These are phyloP conservation scores for Metarhizium album DNA, from an alignment of 2,329 filamentous ascomycete genomes.

Conservation along the genomic window DNA sequence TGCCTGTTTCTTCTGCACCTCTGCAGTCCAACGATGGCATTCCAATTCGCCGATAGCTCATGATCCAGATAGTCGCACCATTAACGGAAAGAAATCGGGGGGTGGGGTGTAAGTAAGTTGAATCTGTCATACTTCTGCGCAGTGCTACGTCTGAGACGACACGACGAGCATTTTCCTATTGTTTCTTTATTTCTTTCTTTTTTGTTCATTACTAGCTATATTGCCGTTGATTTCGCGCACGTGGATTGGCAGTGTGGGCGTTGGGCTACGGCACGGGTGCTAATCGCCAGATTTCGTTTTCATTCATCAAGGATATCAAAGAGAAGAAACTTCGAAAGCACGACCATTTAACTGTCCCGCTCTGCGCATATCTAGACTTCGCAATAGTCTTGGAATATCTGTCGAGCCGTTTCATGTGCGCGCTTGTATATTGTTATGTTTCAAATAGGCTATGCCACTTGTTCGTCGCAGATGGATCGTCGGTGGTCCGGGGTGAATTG, in stretches of 20 bases:
- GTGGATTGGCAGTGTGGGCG: slow-evolving; percentile 7
- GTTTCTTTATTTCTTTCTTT: background rate
- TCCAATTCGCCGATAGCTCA: slow-evolving; percentile 49
- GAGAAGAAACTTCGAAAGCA: background rate
- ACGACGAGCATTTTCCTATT: background rate
- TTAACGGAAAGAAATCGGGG: background rate
- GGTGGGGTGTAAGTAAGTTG: background rate
- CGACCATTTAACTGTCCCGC: background rate
- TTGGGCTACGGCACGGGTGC: slow-evolving; percentile 5
- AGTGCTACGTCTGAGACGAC: background rate
- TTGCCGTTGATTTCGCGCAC: background rate
- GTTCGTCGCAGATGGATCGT: background rate
- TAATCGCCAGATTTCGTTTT: background rate
- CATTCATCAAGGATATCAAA: background rate
- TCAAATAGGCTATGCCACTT: background rate
- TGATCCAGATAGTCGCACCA: background rate
- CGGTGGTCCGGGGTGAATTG: background rate
- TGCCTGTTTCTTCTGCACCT: slow-evolving; percentile 17
- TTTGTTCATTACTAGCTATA: slow-evolving; percentile 1
- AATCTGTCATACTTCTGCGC: background rate
- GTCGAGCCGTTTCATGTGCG: background rate
- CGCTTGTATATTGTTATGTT: background rate
- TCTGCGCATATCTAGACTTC: background rate
- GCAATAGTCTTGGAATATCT: background rate
- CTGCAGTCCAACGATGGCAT: slow-evolving; percentile 32